These are phyloP conservation scores for Talaromyces rugulosus DNA, from an alignment of 2,329 filamentous ascomycete species.

Conservation along the genomic window DNA sequence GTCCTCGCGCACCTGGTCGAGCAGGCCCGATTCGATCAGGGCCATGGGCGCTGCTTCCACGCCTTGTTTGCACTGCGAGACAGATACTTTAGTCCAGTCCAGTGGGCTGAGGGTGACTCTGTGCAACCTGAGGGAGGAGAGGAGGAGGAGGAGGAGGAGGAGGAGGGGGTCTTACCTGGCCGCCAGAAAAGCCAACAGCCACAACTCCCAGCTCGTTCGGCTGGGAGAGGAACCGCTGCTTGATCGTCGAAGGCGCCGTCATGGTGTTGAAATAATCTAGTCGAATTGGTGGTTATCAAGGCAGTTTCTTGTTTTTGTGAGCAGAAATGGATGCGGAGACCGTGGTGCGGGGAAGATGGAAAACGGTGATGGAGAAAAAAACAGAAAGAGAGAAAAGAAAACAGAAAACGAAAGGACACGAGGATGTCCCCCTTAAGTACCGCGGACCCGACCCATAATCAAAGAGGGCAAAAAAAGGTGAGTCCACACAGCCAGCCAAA, in stretches of 20 bases:
- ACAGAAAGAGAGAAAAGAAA: neutral
- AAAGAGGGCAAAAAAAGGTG: neutral
- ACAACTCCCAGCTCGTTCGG: constrained; percentile 82
- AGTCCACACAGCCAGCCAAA: neutral
- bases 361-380: neutral
- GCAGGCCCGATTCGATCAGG: constrained; percentile 81
- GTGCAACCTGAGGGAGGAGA: neutral
- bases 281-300: neutral
- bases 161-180: constrained; percentile 61
- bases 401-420: neutral
- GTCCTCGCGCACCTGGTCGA: constrained; percentile 76
- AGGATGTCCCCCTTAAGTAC: neutral
- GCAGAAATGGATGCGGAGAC: neutral
- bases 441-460: neutral
- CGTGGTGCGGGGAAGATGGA: neutral
- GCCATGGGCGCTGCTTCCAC: constrained; percentile 88
- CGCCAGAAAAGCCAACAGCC: constrained; percentile 92
- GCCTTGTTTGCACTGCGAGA: constrained; percentile 71
- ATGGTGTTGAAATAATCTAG: constrained; percentile 28
- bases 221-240: constrained; percentile 73
- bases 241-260: constrained; percentile 55
- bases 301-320: neutral
- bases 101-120: neutral
- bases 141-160: no score
- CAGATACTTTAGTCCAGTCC: neutral